Evolutionary conservation across 2,329 filamentous ascomycete species (phyloP).

Genomic region (Chaetothyriales sp.): DNA sequence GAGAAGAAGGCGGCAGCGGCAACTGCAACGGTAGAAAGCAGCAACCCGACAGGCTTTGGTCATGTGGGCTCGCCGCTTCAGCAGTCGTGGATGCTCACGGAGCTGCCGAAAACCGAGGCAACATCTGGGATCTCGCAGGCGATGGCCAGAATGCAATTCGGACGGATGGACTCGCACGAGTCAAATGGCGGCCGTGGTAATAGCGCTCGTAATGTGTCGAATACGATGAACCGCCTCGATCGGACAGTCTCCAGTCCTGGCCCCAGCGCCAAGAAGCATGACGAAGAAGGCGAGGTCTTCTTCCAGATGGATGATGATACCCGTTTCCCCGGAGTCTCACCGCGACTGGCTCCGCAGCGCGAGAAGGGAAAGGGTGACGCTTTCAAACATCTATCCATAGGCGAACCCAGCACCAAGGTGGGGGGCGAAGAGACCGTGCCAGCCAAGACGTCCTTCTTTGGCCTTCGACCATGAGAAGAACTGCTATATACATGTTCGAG

Average conservation of each 20-base stretch:
- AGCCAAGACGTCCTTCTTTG: not conserved
- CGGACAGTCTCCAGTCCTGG: constrained; percentile 32
- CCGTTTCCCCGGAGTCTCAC: constrained; percentile 17
- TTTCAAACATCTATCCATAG: not conserved
- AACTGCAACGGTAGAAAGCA: constrained; percentile 22
- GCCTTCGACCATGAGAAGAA: not conserved
- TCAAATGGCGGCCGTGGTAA: constrained; percentile 19
- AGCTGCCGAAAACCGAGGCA: constrained; percentile 7
- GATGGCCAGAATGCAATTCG: constrained; percentile 24
- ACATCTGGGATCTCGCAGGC: constrained; percentile 18
- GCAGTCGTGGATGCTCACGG: constrained; percentile 34
- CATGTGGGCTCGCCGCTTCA: constrained; percentile 53
- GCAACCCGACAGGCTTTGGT: constrained; percentile 35
- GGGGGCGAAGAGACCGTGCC: not conserved
- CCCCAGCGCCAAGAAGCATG: constrained; percentile 32
- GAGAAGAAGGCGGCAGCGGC: constrained; percentile 33
- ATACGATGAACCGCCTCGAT: constrained; percentile 24
- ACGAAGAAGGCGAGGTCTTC: constrained; percentile 31
- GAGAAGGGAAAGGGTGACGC: constrained; percentile 9
- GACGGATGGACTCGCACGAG: constrained; percentile 24
- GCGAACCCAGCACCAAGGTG: not conserved
- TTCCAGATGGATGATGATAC: constrained; percentile 39
- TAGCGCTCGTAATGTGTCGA: constrained; percentile 21
- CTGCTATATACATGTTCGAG: not conserved
- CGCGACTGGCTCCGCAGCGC: constrained; percentile 9